Evolutionary conservation across 768 basidiomycete genomes (phyloP).

Genomic region (Naganishia vaughanmartiniae): DNA sequence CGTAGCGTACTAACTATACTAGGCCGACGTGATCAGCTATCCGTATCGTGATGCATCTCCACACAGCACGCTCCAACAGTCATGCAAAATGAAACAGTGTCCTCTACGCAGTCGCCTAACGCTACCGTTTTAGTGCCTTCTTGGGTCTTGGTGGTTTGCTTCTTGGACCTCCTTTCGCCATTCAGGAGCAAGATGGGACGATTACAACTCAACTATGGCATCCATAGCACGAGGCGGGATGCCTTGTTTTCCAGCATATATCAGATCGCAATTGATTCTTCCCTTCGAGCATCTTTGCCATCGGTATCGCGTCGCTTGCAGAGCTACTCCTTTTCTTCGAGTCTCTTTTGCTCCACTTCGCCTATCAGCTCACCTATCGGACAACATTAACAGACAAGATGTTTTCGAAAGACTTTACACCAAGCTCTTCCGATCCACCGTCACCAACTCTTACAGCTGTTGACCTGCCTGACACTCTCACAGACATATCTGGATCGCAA

Average conservation of each 20-base stretch:
- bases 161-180: slow-evolving; percentile 3
- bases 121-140: neutral
- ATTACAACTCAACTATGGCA: too few relatives aligned
- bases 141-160: neutral
- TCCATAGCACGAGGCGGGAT: too few relatives aligned
- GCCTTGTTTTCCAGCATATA: too few relatives aligned
- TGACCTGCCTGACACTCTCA: neutral
- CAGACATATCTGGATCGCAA: neutral
- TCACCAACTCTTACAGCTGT: slow-evolving; percentile 23
- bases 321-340: neutral
- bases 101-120: neutral
- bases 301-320: too few relatives aligned
- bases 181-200: neutral
- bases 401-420: neutral
- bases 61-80: too few relatives aligned
- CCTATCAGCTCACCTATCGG: neutral
- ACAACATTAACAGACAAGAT: neutral
- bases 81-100: too few relatives aligned
- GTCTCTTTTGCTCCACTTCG: neutral
- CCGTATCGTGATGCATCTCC: too few relatives aligned
- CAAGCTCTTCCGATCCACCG: slow-evolving; percentile 10
- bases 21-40: too few relatives aligned
- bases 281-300: too few relatives aligned
- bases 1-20: too few relatives aligned
- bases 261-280: too few relatives aligned